Percentiles rank a stretch among this genome's conserved stretches.
Conservation (phyloP, 1,139 yeast genomes). For the Sugiyamaella grinbergsii region DNA sequence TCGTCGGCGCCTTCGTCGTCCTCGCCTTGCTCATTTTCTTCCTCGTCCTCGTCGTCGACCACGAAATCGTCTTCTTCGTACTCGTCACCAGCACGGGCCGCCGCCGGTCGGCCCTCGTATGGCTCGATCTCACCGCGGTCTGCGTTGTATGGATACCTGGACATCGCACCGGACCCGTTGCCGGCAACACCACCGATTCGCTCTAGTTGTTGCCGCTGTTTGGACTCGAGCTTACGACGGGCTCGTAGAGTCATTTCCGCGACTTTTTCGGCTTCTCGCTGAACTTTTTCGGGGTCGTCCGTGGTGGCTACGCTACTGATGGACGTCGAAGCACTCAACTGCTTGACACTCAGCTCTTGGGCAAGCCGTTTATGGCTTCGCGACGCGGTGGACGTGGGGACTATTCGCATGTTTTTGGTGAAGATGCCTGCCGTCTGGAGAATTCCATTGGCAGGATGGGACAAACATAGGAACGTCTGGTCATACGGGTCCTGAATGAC, state of each 20-base stretch:
- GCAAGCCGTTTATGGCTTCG: constrained; percentile 80
- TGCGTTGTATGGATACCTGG: constrained; percentile 32
- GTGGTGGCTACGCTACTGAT: constrained; percentile 75
- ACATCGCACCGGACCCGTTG: constrained; percentile 25
- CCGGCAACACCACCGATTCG: constrained; percentile 45
- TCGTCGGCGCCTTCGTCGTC: constrained; percentile 53
- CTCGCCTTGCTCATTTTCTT: constrained; percentile 48
- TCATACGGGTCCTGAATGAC: constrained; percentile 59
- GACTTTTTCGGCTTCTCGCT: constrained; percentile 77
- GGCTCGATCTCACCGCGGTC: constrained; percentile 38
- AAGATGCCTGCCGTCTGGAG: constrained; percentile 54
- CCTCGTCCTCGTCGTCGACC: constrained; percentile 54
- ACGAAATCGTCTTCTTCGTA: constrained; percentile 57
- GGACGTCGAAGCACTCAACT: constrained; percentile 52
- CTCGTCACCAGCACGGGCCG: constrained; percentile 46
- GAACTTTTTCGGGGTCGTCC: constrained; percentile 85
- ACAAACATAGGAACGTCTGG: constrained; percentile 71
- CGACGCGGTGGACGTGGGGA: constrained; percentile 86
- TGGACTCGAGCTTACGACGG: constrained; percentile 53
- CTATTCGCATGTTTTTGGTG: constrained; percentile 64
- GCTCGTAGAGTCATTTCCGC: constrained; percentile 52
- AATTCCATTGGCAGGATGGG: constrained; percentile 71
- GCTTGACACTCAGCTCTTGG: constrained; percentile 70
- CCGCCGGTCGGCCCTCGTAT: constrained; percentile 30
- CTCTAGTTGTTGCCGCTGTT: constrained; percentile 68